phyloP scores from a whole-genome alignment of 192 early-diverging fungal species.

The Backusella liffmaniae region DNA sequence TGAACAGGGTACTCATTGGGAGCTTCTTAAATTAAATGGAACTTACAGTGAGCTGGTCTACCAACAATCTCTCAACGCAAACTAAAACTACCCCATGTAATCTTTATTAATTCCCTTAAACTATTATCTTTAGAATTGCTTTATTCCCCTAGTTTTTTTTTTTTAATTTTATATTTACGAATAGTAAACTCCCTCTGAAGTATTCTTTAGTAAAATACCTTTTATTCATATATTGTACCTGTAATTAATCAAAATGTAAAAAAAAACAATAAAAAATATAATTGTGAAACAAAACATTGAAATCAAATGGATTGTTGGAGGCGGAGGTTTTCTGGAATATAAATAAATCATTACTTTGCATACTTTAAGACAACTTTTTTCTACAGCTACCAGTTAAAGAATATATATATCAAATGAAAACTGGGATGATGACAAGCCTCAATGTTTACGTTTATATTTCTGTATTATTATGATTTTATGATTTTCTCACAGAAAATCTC shows the following conservation, averaged over 20 bases:
- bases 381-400: too few relatives aligned
- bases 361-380: not conserved
- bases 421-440: not conserved
- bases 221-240: conserved; percentile 4
- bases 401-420: not conserved
- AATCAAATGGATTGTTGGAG: not conserved
- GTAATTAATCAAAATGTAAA: not conserved
- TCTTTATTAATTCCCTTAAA: not conserved
- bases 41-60: conserved; percentile 63
- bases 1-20: conserved; percentile 62
- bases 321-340: not conserved
- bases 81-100: conserved; percentile 12
- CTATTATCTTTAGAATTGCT: not conserved
- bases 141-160: conserved; percentile 2
- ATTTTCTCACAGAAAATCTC: not conserved
- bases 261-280: not conserved
- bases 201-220: conserved; percentile 6
- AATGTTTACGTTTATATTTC: not conserved
- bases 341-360: not conserved
- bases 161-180: not conserved
- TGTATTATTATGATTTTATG: not conserved
- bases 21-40: conserved; percentile 55
- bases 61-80: conserved; percentile 54
- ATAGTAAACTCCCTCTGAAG: not conserved
- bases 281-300: not conserved